A percentile compares a stretch with the other conserved stretches of the same genome.
Conservation (phyloP, 805 yeast species). For the Metahyphopichia silvanorum region DNA sequence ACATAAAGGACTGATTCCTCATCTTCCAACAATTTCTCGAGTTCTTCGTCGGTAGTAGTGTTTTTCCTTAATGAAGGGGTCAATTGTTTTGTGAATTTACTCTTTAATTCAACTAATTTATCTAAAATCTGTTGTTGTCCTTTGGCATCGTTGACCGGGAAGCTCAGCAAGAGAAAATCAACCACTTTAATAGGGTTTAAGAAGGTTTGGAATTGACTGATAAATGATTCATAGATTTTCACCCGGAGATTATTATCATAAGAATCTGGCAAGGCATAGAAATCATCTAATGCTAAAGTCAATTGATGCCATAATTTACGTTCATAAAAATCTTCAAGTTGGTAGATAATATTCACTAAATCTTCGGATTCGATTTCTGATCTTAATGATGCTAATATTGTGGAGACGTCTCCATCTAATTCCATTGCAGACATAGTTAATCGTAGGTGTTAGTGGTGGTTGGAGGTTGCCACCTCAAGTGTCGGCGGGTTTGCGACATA, state of each 20-base stretch:
- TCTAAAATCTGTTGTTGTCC: slow-evolving; percentile 25
- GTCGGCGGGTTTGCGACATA: too few species aligned
- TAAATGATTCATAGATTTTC: slow-evolving; percentile 68
- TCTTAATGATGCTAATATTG: slow-evolving; percentile 58
- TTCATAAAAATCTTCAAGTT: slow-evolving; percentile 81
- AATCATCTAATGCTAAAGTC: slow-evolving; percentile 59
- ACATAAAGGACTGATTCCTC: slow-evolving; percentile 54
- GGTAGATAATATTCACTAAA: slow-evolving; percentile 56
- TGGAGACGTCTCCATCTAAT: slow-evolving; percentile 37
- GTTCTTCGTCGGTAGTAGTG: slow-evolving; percentile 24
- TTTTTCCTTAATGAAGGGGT: slow-evolving; percentile 19
- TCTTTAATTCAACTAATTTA: slow-evolving; percentile 33
- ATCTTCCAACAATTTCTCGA: slow-evolving; percentile 33
- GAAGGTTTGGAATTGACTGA: slow-evolving; percentile 61
- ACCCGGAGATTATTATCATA: slow-evolving; percentile 51
- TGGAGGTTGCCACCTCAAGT: slow-evolving; percentile 8
- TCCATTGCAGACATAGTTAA: slow-evolving; percentile 35
- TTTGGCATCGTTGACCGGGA: slow-evolving; percentile 20
- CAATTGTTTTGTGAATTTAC: slow-evolving; percentile 20
- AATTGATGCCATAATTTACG: slow-evolving; percentile 94
- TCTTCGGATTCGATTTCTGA: slow-evolving; percentile 60
- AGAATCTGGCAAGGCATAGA: slow-evolving; percentile 57
- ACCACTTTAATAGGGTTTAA: slow-evolving; percentile 79
- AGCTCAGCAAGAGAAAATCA: slow-evolving; percentile 60
- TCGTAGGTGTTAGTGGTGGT: background rate